These are phyloP conservation scores for Rachicladosporium sp. DNA, from an alignment of 2,329 filamentous ascomycete species.

Conservation along the genomic window DNA sequence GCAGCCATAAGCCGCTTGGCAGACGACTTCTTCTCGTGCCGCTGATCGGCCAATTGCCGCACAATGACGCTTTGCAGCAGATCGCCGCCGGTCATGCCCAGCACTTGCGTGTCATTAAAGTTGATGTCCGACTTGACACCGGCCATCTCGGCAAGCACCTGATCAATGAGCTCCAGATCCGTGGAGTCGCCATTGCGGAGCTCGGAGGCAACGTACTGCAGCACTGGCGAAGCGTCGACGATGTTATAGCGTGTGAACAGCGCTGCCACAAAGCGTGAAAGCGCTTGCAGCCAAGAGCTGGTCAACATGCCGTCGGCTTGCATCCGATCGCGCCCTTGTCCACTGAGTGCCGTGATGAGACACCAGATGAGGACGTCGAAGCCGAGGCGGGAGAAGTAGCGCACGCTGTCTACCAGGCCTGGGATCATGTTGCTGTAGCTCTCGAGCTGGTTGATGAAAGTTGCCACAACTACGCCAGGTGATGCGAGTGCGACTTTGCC, in stretches of 20 bases:
- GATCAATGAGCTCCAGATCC: constrained; percentile 81
- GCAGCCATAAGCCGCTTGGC: constrained; percentile 70
- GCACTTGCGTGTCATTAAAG: constrained; percentile 77
- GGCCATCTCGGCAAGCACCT: constrained; percentile 84
- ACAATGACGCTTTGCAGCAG: constrained; percentile 69
- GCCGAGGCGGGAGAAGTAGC: constrained; percentile 83
- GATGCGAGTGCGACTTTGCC: constrained; percentile 84
- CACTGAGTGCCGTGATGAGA: constrained; percentile 59
- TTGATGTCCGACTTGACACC: constrained; percentile 79
- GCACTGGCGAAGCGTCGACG: constrained; percentile 70
- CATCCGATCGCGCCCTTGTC: constrained; percentile 44
- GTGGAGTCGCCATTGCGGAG: constrained; percentile 72
- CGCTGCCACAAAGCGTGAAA: constrained; percentile 82
- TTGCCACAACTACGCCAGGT: constrained; percentile 81
- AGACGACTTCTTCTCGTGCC: constrained; percentile 54
- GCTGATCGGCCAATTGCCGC: constrained; percentile 66
- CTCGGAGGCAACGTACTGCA: constrained; percentile 83
- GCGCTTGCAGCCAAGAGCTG: constrained; percentile 80
- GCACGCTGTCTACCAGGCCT: constrained; percentile 84
- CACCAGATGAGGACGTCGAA: constrained; percentile 94
- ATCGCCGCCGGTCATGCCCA: constrained; percentile 79
- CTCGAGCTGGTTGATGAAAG: constrained; percentile 82
- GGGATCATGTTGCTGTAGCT: constrained; percentile 91
- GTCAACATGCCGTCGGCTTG: constrained; percentile 61
- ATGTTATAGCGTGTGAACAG: constrained; percentile 77